Base-by-base conservation (phyloP, 2,329 filamentous ascomycete genomes). In the Mariannaea elegans region DNA sequence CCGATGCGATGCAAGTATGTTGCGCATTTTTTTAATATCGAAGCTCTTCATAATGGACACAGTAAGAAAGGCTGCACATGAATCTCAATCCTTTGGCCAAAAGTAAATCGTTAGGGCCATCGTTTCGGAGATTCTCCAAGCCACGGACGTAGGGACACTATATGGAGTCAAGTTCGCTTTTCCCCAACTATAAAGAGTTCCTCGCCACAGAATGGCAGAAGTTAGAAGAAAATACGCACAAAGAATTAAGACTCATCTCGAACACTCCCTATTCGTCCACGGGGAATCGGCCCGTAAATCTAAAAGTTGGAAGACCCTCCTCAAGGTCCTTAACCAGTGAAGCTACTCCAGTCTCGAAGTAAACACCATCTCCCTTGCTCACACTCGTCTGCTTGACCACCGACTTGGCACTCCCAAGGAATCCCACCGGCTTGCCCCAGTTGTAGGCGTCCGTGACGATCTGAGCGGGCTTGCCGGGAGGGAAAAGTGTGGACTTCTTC, bases 381-480 rank as follows among this genome's bases (percentile, higher is more conserved):
- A 89, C 81, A 2, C 81, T 81, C 0, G 80, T 79, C 12, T 72
- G 74, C 1, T 71, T 63, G 6, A 85, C 73, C 4, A 80, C 78
- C 4, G 62, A 64, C 7, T 63, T 66, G 10, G 67, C 75, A 0
- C 75, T 75, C 12, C 87, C 88, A 1, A 91, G 64, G 24, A 84
- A 85, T 13, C 80, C 88, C 21, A 92, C 78, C 0, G 90, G 87
- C 80, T 93, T 93, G 4, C 89, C 90, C 79, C 87, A 92, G 21
- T 84, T 78, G 76, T 87, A 92, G 0, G 81, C 85, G 68, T 88
- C 84, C 14, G 80, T 71, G 16, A 91, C 72, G 49, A 92, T 88
- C 77, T 90, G 83, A 2, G 82, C 74, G 0, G 90, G 90, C 1
- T 88, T 81, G 1, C 86, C 86, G 2, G 82, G 78, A 1, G 90